Percentiles rank a stretch among this genome's conserved stretches.
Evolutionary conservation across 805 yeast genomes (phyloP).

Genomic region (Spathaspora girioi): DNA sequence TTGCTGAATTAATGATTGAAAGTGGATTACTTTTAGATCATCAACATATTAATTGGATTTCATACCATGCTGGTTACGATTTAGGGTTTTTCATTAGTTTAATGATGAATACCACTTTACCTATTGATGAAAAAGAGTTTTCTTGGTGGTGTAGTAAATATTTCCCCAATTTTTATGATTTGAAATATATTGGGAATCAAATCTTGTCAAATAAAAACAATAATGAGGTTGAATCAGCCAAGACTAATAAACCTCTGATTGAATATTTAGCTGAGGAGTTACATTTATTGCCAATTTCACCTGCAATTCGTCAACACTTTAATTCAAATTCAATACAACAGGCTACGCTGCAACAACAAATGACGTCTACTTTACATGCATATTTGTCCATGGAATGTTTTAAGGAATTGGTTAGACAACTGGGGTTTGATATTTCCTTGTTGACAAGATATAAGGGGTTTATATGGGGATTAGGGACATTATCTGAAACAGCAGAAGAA

Average conservation of each 20-base stretch:
- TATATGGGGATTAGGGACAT: constrained; percentile 48
- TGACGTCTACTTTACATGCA: constrained; percentile 57
- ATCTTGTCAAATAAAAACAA: constrained; percentile 20
- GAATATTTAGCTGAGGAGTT: constrained; percentile 70
- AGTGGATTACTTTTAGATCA: constrained; percentile 79
- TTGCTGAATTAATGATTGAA: constrained; percentile 80
- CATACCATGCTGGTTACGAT: constrained; percentile 93
- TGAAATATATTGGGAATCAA: constrained; percentile 53
- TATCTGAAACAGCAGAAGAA: constrained; percentile 3
- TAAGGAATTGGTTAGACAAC: constrained; percentile 46
- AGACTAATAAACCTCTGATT: constrained; percentile 42
- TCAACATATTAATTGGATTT: constrained; percentile 70
- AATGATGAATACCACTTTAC: constrained; percentile 72
- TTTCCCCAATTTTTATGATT: constrained; percentile 82
- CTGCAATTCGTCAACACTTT: constrained; percentile 40
- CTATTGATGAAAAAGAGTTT: constrained; percentile 76
- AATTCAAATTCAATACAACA: constrained; percentile 14
- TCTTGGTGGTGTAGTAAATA: constrained; percentile 63
- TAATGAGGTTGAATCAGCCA: constrained; percentile 9
- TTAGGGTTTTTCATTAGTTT: constrained; percentile 82
- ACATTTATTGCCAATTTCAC: constrained; percentile 57
- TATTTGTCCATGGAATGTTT: constrained; percentile 62
- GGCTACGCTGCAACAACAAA: constrained; percentile 19
- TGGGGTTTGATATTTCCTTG: constrained; percentile 17
- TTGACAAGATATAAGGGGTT: constrained; percentile 43